Evolutionary conservation across 768 basidiomycete species (phyloP).

Genomic region (Boletus patriciae): DNA sequence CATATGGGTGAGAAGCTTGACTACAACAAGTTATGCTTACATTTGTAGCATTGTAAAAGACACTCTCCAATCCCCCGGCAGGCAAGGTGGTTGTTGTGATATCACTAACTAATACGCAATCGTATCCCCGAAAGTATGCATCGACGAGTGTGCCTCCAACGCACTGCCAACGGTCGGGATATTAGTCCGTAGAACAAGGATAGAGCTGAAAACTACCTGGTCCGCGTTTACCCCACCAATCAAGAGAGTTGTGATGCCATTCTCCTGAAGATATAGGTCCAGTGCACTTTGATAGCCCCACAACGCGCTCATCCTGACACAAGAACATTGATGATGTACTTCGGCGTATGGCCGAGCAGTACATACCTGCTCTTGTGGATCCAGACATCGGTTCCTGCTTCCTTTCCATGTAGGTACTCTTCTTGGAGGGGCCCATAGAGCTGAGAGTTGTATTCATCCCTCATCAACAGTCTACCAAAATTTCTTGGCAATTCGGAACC

Average conservation of each 20-base stretch:
- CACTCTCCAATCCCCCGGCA: slow-evolving; percentile 52
- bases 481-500: slow-evolving; percentile 52
- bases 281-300: slow-evolving; percentile 66
- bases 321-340: not conserved
- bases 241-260: slow-evolving; percentile 60
- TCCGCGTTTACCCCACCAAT: slow-evolving; percentile 69
- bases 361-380: slow-evolving; percentile 66
- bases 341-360: not conserved
- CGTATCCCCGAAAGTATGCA: slow-evolving; percentile 64
- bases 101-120: slow-evolving; percentile 58
- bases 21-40: slow-evolving; percentile 36
- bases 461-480: slow-evolving; percentile 60
- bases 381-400: slow-evolving; percentile 64
- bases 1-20: not conserved
- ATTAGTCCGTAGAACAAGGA: not conserved
- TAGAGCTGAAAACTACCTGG: slow-evolving; percentile 41
- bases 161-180: slow-evolving; percentile 40
- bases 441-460: slow-evolving; percentile 55
- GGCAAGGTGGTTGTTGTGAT: slow-evolving; percentile 65
- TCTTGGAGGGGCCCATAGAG: slow-evolving; percentile 64
- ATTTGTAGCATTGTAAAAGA: slow-evolving; percentile 56
- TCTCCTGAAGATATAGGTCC: slow-evolving; percentile 61
- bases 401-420: slow-evolving; percentile 51
- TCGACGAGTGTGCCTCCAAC: slow-evolving; percentile 64
- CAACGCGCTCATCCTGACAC: slow-evolving; percentile 57